Base-by-base conservation (phyloP, 805 yeast species). In the Saturnispora zaruensis region DNA sequence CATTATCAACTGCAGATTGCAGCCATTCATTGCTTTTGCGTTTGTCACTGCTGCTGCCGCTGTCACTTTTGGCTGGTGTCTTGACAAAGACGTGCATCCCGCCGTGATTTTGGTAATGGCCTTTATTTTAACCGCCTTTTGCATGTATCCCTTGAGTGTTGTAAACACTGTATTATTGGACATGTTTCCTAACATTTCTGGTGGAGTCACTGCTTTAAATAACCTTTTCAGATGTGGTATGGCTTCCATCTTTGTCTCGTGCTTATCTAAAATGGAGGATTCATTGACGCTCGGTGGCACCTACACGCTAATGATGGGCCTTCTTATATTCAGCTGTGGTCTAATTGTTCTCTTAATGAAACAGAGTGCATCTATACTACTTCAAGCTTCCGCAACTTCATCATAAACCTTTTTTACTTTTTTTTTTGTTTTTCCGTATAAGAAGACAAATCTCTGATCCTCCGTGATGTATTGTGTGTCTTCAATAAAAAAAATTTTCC, bases 11-110 rank as follows among this genome's bases (percentile, higher is more conserved):
- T 34, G 43, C 28, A 33, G 46, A 16, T 26, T 48, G 18, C 11
- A 36, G 8, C 43, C 46, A 18, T 14, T 34, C 4, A 24, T 48
- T 7, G 42, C 46, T n/a, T 50, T 0, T 34, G 69, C 4, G 55
- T 76, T 7, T 57, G 74, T 6, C 53, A 63, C 28, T 72, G 70
- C 33, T 1, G 16, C 45, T 3, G 20, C 21, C 0, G 55, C 76
- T 0, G 51, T 82, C 1, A 64, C 78, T 24, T 84, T 75, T 63
- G 95, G 93, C 1, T 87, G 95, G 95, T 77, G 87, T 51, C 59
- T 85, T n/a, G 69, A 75, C 32, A 65, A 65, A 23, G 64, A 69
- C 33, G 71, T 73, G 5, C 70, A 71, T 38, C 66, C 81, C 33
- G 71, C 81, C 1, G 76, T 79, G 0, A 78, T 84, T 6, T 67